phyloP scores from a whole-genome alignment of 2,329 filamentous ascomycete genomes.

The Colletotrichum orchidophilum region DNA sequence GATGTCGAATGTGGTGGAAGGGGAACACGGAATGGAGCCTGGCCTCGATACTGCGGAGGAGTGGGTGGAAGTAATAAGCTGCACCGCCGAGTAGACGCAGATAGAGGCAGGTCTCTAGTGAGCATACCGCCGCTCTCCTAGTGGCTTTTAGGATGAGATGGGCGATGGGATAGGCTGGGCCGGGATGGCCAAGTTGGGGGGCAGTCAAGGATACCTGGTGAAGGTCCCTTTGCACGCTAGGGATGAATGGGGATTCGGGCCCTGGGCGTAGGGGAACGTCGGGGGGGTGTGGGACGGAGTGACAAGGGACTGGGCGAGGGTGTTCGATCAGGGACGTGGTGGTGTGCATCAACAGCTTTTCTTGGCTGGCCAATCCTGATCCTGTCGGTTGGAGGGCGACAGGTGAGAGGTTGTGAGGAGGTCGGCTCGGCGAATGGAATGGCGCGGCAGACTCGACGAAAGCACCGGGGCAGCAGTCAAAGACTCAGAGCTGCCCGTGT shows the following conservation, averaged over 20 bases:
- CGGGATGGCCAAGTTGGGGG: conserved; percentile 29
- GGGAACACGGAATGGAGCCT: conserved; percentile 6
- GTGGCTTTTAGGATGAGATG: conserved; percentile 3
- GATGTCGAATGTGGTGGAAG: conserved; percentile 13
- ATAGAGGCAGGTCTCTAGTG: conserved; percentile 26
- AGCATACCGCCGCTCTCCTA: conserved; percentile 27
- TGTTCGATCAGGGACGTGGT: conserved; percentile 19
- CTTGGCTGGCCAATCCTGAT: conserved; percentile 28
- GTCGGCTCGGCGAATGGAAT: conserved; percentile 16
- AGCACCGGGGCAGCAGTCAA: background rate
- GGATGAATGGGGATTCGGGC: conserved; percentile 23
- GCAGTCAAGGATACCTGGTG: conserved; percentile 26
- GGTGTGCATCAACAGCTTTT: conserved; percentile 31
- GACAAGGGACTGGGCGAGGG: conserved; percentile 13
- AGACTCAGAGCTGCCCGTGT: background rate
- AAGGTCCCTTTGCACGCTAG: conserved; percentile 23
- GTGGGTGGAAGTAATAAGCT: conserved; percentile 33
- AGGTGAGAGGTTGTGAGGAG: conserved; percentile 11
- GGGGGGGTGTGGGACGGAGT: conserved; percentile 16
- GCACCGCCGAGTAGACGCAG: conserved; percentile 24
- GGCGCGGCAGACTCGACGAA: conserved; percentile 4
- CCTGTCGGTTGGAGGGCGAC: conserved; percentile 12
- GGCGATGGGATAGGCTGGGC: conserved; percentile 22
- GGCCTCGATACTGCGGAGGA: conserved; percentile 23
- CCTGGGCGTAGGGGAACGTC: conserved; percentile 10